These are phyloP conservation scores for Zymoseptoria ardabiliae DNA, from an alignment of 2,329 filamentous ascomycete species.

Conservation along the genomic window DNA sequence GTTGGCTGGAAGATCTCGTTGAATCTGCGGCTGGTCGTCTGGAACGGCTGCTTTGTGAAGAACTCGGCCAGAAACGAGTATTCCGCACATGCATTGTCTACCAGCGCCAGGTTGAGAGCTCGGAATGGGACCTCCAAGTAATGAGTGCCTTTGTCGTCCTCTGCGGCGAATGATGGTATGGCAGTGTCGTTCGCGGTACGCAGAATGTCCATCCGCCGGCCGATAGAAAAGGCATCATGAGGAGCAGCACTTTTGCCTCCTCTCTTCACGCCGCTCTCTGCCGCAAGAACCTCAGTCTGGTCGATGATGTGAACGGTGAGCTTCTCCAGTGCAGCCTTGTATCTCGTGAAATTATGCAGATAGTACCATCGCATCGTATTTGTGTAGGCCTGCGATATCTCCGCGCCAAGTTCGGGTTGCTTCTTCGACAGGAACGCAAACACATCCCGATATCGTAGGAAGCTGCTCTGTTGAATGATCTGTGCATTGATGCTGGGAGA, in stretches of 20 bases:
- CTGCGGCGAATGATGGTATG: conserved; percentile 78
- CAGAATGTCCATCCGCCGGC: conserved; percentile 75
- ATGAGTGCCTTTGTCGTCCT: conserved; percentile 79
- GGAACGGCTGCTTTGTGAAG: conserved; percentile 71
- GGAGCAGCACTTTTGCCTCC: conserved; percentile 18
- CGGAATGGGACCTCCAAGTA: conserved; percentile 87
- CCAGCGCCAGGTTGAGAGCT: conserved; percentile 86
- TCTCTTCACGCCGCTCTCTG: conserved; percentile 53
- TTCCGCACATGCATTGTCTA: conserved; percentile 91
- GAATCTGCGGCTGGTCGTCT: conserved; percentile 75
- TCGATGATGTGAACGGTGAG: conserved; percentile 77
- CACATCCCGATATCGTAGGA: conserved; percentile 80
- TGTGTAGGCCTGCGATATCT: conserved; percentile 88
- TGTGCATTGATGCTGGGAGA: conserved; percentile 97
- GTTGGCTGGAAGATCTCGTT: conserved; percentile 83
- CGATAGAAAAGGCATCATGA: conserved; percentile 84
- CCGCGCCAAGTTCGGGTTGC: conserved; percentile 74
- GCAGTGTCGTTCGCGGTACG: conserved; percentile 66
- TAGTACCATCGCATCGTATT: conserved; percentile 99
- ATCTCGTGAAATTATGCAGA: conserved; percentile 79
- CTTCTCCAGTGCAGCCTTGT: conserved; percentile 74
- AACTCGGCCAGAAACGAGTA: conserved; percentile 90
- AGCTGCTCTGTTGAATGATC: conserved; percentile 88
- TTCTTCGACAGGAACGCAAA: conserved; percentile 78
- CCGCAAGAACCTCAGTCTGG: conserved; percentile 64